Percentiles rank a stretch among this genome's conserved stretches.
These are phyloP conservation scores for Protomyces arabidopsidicola DNA, from an alignment of 1,139 yeast genomes.

Conservation along the genomic window DNA sequence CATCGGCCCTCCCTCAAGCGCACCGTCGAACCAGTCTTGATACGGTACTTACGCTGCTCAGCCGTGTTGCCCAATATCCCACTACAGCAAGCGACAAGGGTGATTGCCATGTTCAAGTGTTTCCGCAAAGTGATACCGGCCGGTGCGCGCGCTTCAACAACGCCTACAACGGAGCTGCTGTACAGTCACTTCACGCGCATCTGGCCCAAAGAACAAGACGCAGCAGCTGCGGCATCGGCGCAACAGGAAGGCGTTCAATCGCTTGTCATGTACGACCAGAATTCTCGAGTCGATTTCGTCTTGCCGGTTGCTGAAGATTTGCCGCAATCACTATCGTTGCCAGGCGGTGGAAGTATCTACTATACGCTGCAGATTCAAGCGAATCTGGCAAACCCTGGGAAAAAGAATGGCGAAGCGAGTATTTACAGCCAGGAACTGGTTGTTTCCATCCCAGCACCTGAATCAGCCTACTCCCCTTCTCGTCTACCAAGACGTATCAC, in stretches of 20 bases:
- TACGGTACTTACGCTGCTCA: slow-evolving; percentile 9
- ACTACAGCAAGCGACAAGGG: slow-evolving; percentile 17
- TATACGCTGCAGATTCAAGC: slow-evolving; percentile 23
- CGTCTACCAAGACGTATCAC: slow-evolving; percentile 21
- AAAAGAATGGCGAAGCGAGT: not conserved
- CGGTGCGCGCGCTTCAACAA: not conserved
- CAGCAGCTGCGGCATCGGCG: not conserved
- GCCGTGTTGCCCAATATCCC: slow-evolving; percentile 10
- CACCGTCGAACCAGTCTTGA: slow-evolving; percentile 3
- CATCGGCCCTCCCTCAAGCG: not conserved
- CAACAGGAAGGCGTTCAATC: not conserved
- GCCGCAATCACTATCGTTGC: slow-evolving; percentile 15
- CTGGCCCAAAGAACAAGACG: slow-evolving; percentile 12
- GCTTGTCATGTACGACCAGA: slow-evolving; percentile 9
- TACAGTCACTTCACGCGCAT: slow-evolving; percentile 9
- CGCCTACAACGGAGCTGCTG: slow-evolving; percentile 18
- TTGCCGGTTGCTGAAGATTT: slow-evolving; percentile 11
- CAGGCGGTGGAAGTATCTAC: slow-evolving; percentile 17
- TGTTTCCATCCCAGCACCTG: slow-evolving; percentile 20
- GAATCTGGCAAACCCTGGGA: not conserved
- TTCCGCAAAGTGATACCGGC: slow-evolving; percentile 9
- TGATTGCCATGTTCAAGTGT: slow-evolving; percentile 27
- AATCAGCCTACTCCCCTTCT: slow-evolving; percentile 18
- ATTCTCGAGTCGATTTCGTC: slow-evolving; percentile 6
- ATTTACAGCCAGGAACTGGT: slow-evolving; percentile 16